phyloP scores from a whole-genome alignment of 148 eudicot genomes.

The Rhododendron molle region DNA sequence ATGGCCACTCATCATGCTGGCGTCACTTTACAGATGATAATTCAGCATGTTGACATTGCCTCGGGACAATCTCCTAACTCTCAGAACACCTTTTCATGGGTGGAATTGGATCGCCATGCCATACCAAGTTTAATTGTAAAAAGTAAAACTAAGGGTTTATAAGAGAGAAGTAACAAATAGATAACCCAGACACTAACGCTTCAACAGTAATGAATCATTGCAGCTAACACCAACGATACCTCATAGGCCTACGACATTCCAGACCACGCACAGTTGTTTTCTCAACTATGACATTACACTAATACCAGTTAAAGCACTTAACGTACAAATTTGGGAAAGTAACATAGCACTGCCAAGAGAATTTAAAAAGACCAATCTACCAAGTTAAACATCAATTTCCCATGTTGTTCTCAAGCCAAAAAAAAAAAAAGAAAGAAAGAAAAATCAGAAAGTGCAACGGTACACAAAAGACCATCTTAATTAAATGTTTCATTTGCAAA shows the following conservation, averaged over 20 bases:
- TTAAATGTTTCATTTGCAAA: background rate
- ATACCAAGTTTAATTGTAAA: background rate
- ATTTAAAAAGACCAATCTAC: background rate
- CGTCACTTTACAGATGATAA: background rate
- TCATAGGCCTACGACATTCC: background rate
- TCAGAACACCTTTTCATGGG: background rate
- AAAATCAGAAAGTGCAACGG: background rate
- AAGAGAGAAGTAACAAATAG: background rate
- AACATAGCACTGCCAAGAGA: background rate
- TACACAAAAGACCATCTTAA: background rate
- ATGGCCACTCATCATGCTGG: background rate
- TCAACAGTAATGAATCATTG: background rate
- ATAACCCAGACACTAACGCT: background rate
- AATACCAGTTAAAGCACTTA: background rate
- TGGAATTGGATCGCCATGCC: background rate
- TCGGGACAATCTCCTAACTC: background rate
- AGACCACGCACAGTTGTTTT: background rate
- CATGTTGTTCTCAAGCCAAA: background rate
- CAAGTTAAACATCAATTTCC: background rate
- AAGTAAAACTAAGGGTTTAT: background rate
- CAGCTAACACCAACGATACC: background rate
- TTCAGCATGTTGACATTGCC: background rate
- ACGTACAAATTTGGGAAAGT: background rate
- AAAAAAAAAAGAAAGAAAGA: background rate
- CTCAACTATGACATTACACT: background rate